Percentiles rank a stretch among this genome's conserved stretches.
These are phyloP conservation scores for Didymellaceae sp. DNA, from an alignment of 2,329 filamentous ascomycete species.

Conservation along the genomic window DNA sequence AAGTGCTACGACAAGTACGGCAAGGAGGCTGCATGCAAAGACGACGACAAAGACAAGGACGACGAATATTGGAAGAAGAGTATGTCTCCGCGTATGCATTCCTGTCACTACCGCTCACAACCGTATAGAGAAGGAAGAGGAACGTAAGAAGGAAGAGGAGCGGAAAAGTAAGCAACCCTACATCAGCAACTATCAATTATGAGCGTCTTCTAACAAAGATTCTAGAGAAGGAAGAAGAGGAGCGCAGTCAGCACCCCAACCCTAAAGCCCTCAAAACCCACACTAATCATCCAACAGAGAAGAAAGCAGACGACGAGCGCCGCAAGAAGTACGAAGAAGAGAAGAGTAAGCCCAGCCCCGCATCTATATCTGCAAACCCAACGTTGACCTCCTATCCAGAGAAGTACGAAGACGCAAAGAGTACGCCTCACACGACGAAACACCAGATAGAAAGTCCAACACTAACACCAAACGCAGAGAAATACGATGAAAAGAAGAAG, in stretches of 20 bases:
- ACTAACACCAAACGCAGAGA: not conserved
- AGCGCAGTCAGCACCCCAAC: not conserved
- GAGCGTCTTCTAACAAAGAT: not conserved
- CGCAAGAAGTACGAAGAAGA: not conserved
- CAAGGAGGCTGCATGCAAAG: too few species aligned
- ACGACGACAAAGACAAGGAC: slow-evolving; percentile 4
- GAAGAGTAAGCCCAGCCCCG: not conserved
- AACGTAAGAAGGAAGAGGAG: slow-evolving; percentile 3
- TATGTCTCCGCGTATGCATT: not conserved
- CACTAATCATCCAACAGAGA: not conserved
- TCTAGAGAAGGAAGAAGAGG: slow-evolving; percentile 2
- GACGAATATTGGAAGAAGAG: slow-evolving; percentile 3
- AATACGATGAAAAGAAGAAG: not conserved
- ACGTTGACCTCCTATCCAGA: not conserved
- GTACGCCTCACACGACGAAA: not conserved
- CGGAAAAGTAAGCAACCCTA: not conserved
- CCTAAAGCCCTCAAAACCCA: not conserved
- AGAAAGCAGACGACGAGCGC: not conserved
- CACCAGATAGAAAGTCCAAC: not conserved
- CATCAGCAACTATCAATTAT: too few species aligned
- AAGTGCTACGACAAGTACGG: too few species aligned
- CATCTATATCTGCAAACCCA: not conserved
- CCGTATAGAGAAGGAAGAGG: slow-evolving; percentile 6
- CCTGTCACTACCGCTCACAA: not conserved
- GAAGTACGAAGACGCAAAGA: not conserved